Base-by-base conservation (phyloP, 2,329 filamentous ascomycete species). In the Fusarium albosuccineum region DNA sequence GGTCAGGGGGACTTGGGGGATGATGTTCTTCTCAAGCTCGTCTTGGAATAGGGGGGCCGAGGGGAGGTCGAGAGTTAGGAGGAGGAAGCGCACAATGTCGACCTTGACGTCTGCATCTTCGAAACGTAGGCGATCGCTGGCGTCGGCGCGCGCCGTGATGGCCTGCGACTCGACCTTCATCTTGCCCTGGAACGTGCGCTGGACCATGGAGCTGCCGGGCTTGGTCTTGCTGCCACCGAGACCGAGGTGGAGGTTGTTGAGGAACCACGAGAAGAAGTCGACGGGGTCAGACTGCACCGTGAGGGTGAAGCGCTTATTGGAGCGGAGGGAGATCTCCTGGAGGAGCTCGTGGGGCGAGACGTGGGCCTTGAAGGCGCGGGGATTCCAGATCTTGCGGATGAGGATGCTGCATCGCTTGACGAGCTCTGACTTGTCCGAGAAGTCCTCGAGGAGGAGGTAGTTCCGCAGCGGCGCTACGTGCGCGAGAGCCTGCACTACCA, bases 311-410 rank as follows among this genome's bases (percentile, higher is more conserved):
- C 92, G 93, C 80, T 97, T 97, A 71, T 91, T 94, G 33, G 94
- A 97, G 49, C 90, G 90, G 41, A 97, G 83, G 2, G 94, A 92
- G 67, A 99, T 92, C 77, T 98, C 95, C 80, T 99, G 96, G 2
- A 99, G 89, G 30, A 99, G 87, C 80, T 99, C 96, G 83, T 99
- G 96, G 0, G 96, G 96, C 9, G 95, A 98, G 53, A 99, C 96
- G 79, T 99, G 96, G 5, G 91, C 91, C 79, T 97, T 97, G 86
- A 99, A 99, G 9, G 96, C 95, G 71, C 92, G 91, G 3, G 94
- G 91, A 77, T 99, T 99, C 96, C 96, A 99, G 70, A 99, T 93
- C 81, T 99, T 99, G 77, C 96, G 92, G 62, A 98, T 89, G 17
- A 99, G 86, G 55, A 94, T 96, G 71, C 92, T 92, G 75, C 95